A percentile compares a stretch with the other conserved stretches of the same genome.
Evolutionary conservation across 1,284 basidiomycete genomes (phyloP).

Genomic region (Cutaneotrichosporon sp.): DNA sequence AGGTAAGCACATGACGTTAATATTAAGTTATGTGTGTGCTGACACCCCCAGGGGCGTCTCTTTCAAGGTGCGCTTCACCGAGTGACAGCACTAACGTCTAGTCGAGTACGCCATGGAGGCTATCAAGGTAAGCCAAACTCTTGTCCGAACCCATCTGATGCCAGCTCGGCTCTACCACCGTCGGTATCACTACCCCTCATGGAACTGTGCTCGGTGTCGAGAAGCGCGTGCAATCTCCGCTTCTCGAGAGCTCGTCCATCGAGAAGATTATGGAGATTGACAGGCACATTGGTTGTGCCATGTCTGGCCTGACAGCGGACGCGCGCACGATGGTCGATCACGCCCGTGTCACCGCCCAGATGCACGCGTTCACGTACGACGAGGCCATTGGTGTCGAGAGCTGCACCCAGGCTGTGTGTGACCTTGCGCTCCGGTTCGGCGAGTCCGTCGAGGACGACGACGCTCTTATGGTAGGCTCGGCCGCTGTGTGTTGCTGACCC

Average conservation of each 20-base stretch:
- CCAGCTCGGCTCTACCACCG: conserved; percentile 94
- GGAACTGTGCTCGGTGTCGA: conserved; percentile 95
- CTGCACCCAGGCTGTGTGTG: conserved; percentile 95
- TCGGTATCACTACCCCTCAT: conserved; percentile 80
- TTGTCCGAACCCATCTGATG: conserved; percentile 2
- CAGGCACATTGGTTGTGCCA: conserved; percentile 90
- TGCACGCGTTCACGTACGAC: conserved; percentile 96
- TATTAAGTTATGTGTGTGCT: conserved; percentile 4
- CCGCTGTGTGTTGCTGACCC: not conserved
- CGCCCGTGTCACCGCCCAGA: conserved; percentile 93
- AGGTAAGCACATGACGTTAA: conserved; percentile 59
- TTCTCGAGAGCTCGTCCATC: conserved; percentile 91
- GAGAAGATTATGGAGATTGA: conserved; percentile 99
- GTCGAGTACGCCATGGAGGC: conserved; percentile 99
- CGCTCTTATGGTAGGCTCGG: conserved; percentile 74
- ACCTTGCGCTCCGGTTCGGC: conserved; percentile 93
- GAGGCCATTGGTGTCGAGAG: conserved; percentile 96
- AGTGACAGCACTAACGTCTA: conserved; percentile 42
- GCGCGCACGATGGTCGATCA: conserved; percentile 99
- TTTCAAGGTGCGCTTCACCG: conserved; percentile 48
- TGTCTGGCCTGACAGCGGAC: conserved; percentile 97
- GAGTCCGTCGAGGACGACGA: conserved; percentile 99
- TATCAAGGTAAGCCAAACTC: conserved; percentile 69
- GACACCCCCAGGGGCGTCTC: conserved; percentile 48
- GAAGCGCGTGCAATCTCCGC: conserved; percentile 95